phyloP scores from a whole-genome alignment of 352 stramenopile species.

The Pythium myriotylum region DNA sequence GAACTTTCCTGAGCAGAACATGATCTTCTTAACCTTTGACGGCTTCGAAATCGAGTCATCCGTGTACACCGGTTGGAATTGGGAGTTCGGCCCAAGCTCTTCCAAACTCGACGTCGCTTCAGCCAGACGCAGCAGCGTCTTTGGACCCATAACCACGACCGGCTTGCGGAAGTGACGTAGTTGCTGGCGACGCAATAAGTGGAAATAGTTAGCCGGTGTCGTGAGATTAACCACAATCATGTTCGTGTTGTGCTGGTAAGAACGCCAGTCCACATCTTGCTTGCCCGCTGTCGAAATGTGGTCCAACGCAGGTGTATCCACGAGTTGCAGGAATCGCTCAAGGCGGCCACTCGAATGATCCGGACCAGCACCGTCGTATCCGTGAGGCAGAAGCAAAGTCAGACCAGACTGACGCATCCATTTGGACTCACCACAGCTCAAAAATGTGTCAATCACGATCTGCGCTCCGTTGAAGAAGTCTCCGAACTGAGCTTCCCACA shows the following conservation, averaged over 20 bases:
- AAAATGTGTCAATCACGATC: constrained; percentile 90
- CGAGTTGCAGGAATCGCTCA: constrained; percentile 89
- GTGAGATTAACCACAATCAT: constrained; percentile 85
- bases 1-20: constrained; percentile 86
- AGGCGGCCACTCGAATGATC: constrained; percentile 85
- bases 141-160: constrained; percentile 75
- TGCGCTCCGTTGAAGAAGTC: constrained; percentile 91
- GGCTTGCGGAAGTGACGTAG: constrained; percentile 75
- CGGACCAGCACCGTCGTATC: constrained; percentile 86
- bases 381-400: constrained; percentile 84
- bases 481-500: constrained; percentile 93
- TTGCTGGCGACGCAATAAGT: constrained; percentile 92
- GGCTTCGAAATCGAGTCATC: constrained; percentile 52
- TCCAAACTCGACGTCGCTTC: constrained; percentile 69
- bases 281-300: constrained; percentile 38
- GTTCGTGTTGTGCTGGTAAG: constrained; percentile 78
- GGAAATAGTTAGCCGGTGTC: constrained; percentile 96
- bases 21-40: constrained; percentile 63
- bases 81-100: constrained; percentile 57
- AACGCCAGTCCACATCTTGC: constrained; percentile 44
- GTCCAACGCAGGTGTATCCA: constrained; percentile 65
- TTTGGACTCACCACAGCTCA: constrained; percentile 86
- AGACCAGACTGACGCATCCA: constrained; percentile 89
- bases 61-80: constrained; percentile 69
- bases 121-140: constrained; percentile 70